These are phyloP conservation scores for Vitis amurensis DNA, from an alignment of 164 flowering plant genomes.

Conservation along the genomic window DNA sequence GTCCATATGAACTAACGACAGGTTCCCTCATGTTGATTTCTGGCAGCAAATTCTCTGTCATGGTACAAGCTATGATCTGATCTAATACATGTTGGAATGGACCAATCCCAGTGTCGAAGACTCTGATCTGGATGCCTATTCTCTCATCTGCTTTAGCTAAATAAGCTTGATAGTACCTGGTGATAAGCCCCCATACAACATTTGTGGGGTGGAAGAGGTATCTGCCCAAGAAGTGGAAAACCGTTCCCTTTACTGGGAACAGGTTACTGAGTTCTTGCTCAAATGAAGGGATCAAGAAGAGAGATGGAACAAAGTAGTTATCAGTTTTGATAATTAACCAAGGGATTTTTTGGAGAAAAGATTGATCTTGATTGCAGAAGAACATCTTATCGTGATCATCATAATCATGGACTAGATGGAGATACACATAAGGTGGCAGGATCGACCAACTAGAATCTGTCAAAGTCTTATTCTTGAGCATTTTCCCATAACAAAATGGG, in stretches of 20 bases:
- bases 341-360: conserved; percentile 50
- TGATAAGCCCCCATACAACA: conserved; percentile 77
- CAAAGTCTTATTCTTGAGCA: conserved; percentile 39
- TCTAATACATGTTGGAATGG: conserved; percentile 73
- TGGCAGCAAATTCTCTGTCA: conserved; percentile 64
- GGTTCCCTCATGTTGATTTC: conserved; percentile 28
- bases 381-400: conserved; percentile 77
- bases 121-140: conserved; percentile 77
- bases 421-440: conserved; percentile 46
- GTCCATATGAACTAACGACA: conserved; percentile 13
- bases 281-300: conserved; percentile 74
- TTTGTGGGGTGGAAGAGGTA: conserved; percentile 86
- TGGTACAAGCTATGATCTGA: conserved; percentile 67
- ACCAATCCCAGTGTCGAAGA: conserved; percentile 55
- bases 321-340: conserved; percentile 78
- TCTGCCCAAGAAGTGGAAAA: conserved; percentile 77
- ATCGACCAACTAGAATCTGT: conserved; percentile 17
- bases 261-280: conserved; percentile 57
- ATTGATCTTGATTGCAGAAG: conserved; percentile 79
- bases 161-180: conserved; percentile 72
- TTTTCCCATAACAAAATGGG: conserved; percentile 50
- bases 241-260: conserved; percentile 70
- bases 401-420: conserved; percentile 74
- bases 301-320: conserved; percentile 75
- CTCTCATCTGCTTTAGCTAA: conserved; percentile 75